A percentile compares a stretch with the other conserved stretches of the same genome.
Conservation (phyloP, 2,329 filamentous ascomycete species). For the Diaporthe sp. region DNA sequence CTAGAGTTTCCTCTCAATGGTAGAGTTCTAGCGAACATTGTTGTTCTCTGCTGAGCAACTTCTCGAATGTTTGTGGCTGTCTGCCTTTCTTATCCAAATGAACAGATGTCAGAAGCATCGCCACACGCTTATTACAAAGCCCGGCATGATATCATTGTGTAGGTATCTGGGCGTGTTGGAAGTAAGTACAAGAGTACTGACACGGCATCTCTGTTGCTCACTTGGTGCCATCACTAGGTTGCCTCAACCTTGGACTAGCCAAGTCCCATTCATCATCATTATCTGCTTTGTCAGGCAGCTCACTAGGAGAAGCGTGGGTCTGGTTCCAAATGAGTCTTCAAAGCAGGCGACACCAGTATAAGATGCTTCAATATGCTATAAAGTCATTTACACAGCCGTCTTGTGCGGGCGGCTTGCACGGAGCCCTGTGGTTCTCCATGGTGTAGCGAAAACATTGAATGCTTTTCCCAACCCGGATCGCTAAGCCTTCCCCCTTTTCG, state of each 20-base stretch:
- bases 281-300: not conserved
- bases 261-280: too few relatives aligned
- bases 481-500: slow-evolving; percentile 26
- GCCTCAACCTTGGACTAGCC: too few relatives aligned
- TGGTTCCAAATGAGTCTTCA: not conserved
- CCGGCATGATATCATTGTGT: not conserved
- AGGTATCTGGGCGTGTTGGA: too few relatives aligned
- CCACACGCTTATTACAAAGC: not conserved
- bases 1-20: not conserved
- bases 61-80: not conserved
- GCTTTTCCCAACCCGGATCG: slow-evolving; percentile 33
- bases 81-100: not conserved
- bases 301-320: not conserved
- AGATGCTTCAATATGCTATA: slow-evolving; percentile 33
- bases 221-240: too few relatives aligned
- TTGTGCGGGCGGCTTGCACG: slow-evolving; percentile 8
- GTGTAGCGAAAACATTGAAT: slow-evolving; percentile 29
- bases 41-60: not conserved
- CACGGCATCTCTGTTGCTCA: not conserved
- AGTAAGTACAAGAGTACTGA: not conserved
- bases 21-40: not conserved
- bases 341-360: slow-evolving; percentile 23
- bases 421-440: slow-evolving; percentile 8
- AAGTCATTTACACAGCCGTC: slow-evolving; percentile 29
- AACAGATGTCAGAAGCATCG: not conserved